These are phyloP conservation scores for Aspergillus brunneoviolaceus DNA, from an alignment of 2,329 filamentous ascomycete genomes.

Conservation along the genomic window DNA sequence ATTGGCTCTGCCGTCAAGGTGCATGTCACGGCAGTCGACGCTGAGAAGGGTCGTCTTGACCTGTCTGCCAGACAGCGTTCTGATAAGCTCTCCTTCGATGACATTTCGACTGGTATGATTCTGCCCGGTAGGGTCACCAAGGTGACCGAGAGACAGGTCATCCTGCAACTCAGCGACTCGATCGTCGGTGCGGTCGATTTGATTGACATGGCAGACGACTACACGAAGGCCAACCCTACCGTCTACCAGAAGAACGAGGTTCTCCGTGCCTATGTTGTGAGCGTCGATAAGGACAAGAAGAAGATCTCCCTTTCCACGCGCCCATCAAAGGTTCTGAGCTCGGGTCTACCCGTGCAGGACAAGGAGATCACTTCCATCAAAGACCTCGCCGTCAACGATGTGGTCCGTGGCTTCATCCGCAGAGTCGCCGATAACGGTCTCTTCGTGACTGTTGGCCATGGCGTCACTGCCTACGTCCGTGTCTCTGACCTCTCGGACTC, in stretches of 20 bases:
- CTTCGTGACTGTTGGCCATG: conserved; percentile 79
- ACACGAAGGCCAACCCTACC: conserved; percentile 72
- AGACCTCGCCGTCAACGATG: conserved; percentile 73
- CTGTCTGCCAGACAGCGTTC: conserved; percentile 72
- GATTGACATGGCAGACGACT: conserved; percentile 84
- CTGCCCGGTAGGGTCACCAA: conserved; percentile 82
- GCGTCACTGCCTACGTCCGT: conserved; percentile 77
- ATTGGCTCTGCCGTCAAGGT: conserved; percentile 85
- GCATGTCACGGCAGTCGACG: conserved; percentile 72
- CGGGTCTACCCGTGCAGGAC: conserved; percentile 76
- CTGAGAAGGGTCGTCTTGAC: conserved; percentile 72
- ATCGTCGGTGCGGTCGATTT: conserved; percentile 79
- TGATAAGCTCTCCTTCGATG: conserved; percentile 65
- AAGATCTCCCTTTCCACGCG: conserved; percentile 76
- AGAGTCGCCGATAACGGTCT: conserved; percentile 85
- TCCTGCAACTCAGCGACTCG: conserved; percentile 79
- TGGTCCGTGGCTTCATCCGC: conserved; percentile 89
- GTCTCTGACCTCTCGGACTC: conserved; percentile 86
- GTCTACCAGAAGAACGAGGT: conserved; percentile 81
- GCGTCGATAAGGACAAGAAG: conserved; percentile 81
- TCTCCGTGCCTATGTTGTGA: conserved; percentile 79
- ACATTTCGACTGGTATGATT: conserved; percentile 75
- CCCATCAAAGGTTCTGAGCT: conserved; percentile 86
- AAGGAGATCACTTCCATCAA: conserved; percentile 69
- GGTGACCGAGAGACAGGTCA: conserved; percentile 75